Conservation (phyloP, 2,329 filamentous ascomycete genomes). For the Ceratocystis diversiconidia region DNA sequence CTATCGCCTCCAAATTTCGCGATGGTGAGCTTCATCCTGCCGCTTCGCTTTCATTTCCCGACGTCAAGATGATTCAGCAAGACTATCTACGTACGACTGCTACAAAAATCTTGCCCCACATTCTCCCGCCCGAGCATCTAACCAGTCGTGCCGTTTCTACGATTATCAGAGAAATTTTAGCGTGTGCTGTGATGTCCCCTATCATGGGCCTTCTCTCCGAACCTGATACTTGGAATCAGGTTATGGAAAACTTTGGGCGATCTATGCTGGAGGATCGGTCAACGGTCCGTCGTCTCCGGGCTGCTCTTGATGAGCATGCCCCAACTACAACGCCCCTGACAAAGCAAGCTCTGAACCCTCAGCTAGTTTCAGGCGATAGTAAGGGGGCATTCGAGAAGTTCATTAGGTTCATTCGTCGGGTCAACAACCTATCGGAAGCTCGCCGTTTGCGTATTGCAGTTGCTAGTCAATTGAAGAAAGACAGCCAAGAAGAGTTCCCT, state of each 20-base stretch:
- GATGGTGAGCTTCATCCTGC: constrained; percentile 81
- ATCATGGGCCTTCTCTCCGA: constrained; percentile 69
- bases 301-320: constrained; percentile 85
- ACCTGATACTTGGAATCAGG: constrained; percentile 93
- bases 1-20: constrained; percentile 86
- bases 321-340: constrained; percentile 57
- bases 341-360: constrained; percentile 58
- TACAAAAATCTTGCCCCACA: constrained; percentile 53
- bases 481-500: constrained; percentile 61
- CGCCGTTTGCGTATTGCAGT: constrained; percentile 85
- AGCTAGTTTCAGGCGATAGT: constrained; percentile 66
- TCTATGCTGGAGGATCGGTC: constrained; percentile 88
- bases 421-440: constrained; percentile 84
- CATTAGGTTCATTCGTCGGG: constrained; percentile 73
- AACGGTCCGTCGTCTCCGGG: constrained; percentile 79
- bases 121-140: constrained; percentile 60
- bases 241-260: constrained; percentile 79
- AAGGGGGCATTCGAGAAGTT: constrained; percentile 92
- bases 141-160: constrained; percentile 68
- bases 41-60: constrained; percentile 66
- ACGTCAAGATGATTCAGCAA: constrained; percentile 74
- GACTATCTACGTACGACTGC: constrained; percentile 71
- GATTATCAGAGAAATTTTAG: constrained; percentile 76
- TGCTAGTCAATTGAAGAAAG: constrained; percentile 77
- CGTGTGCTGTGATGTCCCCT: constrained; percentile 78